A percentile compares a stretch with the other conserved stretches of the same genome.
These are phyloP conservation scores for Stachybotrys echinatus DNA, from an alignment of 2,329 filamentous ascomycete genomes.

Conservation along the genomic window DNA sequence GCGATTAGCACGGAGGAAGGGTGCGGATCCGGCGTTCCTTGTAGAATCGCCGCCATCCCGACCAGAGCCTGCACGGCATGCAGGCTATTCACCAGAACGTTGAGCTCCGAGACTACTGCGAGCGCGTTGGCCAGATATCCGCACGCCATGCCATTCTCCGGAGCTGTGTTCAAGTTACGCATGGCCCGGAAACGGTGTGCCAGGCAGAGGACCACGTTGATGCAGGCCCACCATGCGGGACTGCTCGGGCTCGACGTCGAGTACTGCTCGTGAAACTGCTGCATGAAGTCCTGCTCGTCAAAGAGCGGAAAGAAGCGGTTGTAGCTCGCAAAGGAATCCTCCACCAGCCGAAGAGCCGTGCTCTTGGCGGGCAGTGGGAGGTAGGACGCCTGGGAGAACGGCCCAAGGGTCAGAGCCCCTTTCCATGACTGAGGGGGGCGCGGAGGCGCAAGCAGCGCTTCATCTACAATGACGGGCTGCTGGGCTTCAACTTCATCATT, in stretches of 20 bases:
- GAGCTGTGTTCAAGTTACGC: conserved; percentile 8
- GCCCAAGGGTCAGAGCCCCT: conserved; percentile 1
- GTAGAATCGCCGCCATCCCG: conserved; percentile 15
- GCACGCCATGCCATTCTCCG: conserved; percentile 9
- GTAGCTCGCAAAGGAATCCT: conserved; percentile 9
- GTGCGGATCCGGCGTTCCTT: conserved; percentile 15
- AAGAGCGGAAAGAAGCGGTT: conserved; percentile 13
- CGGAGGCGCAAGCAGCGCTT: not conserved
- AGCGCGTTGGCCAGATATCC: conserved; percentile 14
- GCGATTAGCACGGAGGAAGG: conserved; percentile 12
- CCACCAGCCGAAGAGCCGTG: conserved; percentile 8
- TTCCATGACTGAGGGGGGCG: not conserved
- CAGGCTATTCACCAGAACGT: conserved; percentile 7
- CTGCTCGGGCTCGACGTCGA: conserved; percentile 4
- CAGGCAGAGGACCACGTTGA: conserved; percentile 15
- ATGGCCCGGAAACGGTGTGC: conserved; percentile 14
- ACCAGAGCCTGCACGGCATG: conserved; percentile 16
- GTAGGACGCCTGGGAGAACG: conserved; percentile 4
- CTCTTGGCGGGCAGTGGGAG: conserved; percentile 9
- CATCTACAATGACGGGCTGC: not conserved
- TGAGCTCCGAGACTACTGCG: conserved; percentile 13
- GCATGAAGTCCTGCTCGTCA: conserved; percentile 9
- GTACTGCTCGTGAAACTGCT: conserved; percentile 10
- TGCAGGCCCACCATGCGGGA: conserved; percentile 16
- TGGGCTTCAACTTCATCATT: not conserved